These are phyloP conservation scores for Penicillium hordei DNA, from an alignment of 2,329 filamentous ascomycete species.

Conservation along the genomic window DNA sequence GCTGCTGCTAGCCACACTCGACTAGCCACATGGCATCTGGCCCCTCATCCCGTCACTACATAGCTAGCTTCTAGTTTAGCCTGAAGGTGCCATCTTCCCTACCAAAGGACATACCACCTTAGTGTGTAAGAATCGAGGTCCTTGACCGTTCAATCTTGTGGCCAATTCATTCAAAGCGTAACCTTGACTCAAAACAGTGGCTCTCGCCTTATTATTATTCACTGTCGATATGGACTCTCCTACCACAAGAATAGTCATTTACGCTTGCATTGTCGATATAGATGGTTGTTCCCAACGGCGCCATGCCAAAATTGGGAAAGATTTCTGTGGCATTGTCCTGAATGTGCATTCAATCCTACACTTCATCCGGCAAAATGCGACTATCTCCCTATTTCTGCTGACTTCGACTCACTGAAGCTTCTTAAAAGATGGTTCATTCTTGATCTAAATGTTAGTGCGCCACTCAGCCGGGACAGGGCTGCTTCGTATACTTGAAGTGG, in stretches of 20 bases:
- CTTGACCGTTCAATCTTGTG: too few relatives aligned
- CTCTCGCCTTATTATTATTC: neutral
- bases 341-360: conserved; percentile 14
- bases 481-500: conserved; percentile 22
- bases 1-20: too few relatives aligned
- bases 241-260: conserved; percentile 17
- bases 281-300: conserved; percentile 19
- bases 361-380: conserved; percentile 20
- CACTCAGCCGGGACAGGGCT: conserved; percentile 10
- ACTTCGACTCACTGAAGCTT: conserved; percentile 18
- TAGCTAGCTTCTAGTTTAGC: too few relatives aligned
- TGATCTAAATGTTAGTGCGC: conserved; percentile 16
- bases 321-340: conserved; percentile 14
- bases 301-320: conserved; percentile 18
- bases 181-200: neutral
- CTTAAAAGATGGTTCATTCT: conserved; percentile 24
- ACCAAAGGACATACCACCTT: too few relatives aligned
- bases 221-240: neutral
- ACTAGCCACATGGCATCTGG: too few relatives aligned
- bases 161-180: too few relatives aligned
- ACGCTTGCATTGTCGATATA: conserved; percentile 21
- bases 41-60: too few relatives aligned
- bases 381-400: conserved; percentile 22
- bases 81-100: too few relatives aligned
- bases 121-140: too few relatives aligned